Evolutionary conservation across 306 rosid genomes (phyloP), one percentile per base, ranked within the genome.

Genomic region (Cucurbita argyrosperma): DNA sequence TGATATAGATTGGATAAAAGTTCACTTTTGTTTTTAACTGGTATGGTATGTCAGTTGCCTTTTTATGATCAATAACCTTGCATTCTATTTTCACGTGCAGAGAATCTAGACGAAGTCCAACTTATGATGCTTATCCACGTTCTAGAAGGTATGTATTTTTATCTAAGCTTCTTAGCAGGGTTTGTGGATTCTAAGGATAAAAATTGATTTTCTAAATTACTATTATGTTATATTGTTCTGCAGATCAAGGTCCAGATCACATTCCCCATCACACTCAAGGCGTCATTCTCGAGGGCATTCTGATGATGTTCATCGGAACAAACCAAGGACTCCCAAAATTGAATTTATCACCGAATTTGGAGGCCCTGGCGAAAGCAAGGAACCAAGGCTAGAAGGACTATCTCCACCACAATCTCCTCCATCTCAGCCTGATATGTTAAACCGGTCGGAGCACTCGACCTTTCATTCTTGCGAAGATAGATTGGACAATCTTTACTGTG

Each of bases 401-500:
- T 91, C 99, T 84, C 97, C 96, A 78, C 97, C 99, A 40, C 81
- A 84, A 50, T 91, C 99, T 83, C 88, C 90, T 80, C 86, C 88
- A 76, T 86, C 96, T 68, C 97, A 82, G 75, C 86, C 90, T 80
- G 96, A 91, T 86, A 66, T 71, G 81, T 82, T 91, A 78, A 94
- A 83, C 91, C 97, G 99, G 99, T 94, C 96, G 97, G 98, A 89
- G 97, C 98, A 94, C 98, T 90, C 85, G 89, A 88, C 92, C 99
- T 85, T 94, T 94, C 78, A 87, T 87, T 88, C 81, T 90, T 90
- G 92, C 91, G 88, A 90, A 89, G 98, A 94, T 94, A 85, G 88
- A 88, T 89, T 89, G 88, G 98, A 86, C 90, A 84, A 86, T 88
- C 83, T 90, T 90, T 89, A 82, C 92, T 83, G 92, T 93, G 96